Conservation (phyloP, 2,329 filamentous ascomycete species). For the Talaromyces sp. region DNA sequence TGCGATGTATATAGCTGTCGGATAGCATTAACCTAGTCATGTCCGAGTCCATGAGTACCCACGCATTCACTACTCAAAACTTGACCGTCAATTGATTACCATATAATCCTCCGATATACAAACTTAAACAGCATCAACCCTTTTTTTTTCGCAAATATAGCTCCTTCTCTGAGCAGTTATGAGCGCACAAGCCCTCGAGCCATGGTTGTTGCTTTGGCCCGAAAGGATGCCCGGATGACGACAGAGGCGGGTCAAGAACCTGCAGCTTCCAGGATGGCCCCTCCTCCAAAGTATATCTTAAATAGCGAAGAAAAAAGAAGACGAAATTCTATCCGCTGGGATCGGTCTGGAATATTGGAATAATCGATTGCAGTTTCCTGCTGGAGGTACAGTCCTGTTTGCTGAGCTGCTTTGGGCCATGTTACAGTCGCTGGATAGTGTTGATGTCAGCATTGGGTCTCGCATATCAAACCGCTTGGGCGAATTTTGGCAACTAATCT, state of each 20-base stretch:
- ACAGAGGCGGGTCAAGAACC: constrained; percentile 14
- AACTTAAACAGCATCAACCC: no score
- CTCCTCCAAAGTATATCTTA: neutral
- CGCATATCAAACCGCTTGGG: neutral
- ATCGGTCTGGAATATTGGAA: neutral
- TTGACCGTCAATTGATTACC: no score
- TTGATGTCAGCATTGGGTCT: constrained; percentile 27
- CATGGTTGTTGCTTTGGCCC: constrained; percentile 1
- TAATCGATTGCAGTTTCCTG: constrained; percentile 1
- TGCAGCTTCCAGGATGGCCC: constrained; percentile 4
- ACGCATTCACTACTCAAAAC: no score
- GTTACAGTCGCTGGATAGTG: constrained; percentile 25
- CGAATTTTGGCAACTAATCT: no score
- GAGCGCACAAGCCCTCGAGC: neutral
- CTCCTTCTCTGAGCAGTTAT: neutral
- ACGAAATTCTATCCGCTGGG: neutral
- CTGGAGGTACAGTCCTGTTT: neutral
- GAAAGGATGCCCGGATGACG: constrained; percentile 11
- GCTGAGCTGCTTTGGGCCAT: constrained; percentile 18
- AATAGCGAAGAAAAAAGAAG: neutral
- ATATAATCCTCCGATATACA: no score
- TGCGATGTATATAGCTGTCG: no score
- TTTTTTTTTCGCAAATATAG: neutral
- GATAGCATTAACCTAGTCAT: no score
- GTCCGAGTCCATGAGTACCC: no score